Percentiles rank a stretch among this genome's conserved stretches.
These are phyloP conservation scores for Punctularia strigosozonata DNA, from an alignment of 768 basidiomycete genomes.

Conservation along the genomic window DNA sequence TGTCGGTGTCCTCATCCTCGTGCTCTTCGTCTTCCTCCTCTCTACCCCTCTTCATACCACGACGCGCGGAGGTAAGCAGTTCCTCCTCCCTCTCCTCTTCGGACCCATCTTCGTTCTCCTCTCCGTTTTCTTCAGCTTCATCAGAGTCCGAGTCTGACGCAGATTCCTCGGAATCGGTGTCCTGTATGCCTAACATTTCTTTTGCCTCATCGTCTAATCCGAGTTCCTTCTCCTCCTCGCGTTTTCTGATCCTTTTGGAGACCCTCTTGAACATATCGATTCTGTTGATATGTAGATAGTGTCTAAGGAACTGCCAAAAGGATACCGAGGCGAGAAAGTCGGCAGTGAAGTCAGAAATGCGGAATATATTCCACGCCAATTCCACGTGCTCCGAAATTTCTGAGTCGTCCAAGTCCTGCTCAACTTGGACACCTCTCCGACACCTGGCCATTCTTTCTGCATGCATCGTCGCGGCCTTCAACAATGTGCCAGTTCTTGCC, in stretches of 20 bases:
- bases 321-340: too few relatives aligned
- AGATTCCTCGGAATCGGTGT: constrained; percentile 66
- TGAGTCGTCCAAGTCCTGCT: background rate
- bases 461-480: constrained; percentile 17
- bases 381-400: background rate
- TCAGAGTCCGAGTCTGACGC: constrained; percentile 34
- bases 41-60: constrained; percentile 5
- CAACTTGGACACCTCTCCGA: background rate
- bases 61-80: too few relatives aligned
- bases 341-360: too few relatives aligned
- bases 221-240: constrained; percentile 52
- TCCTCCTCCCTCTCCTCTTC: background rate
- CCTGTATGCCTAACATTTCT: constrained; percentile 42
- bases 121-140: constrained; percentile 11
- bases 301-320: too few relatives aligned
- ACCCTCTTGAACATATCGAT: constrained; percentile 67
- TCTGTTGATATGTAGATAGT: too few relatives aligned
- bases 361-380: too few relatives aligned
- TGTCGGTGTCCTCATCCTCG: constrained; percentile 8
- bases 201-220: constrained; percentile 55
- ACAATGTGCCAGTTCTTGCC: too few relatives aligned
- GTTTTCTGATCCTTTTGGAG: constrained; percentile 49
- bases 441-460: constrained; percentile 7
- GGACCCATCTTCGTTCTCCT: constrained; percentile 9
- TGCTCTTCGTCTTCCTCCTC: constrained; percentile 10